Conservation (phyloP, 805 yeast genomes). For the Candida silvicultrix region DNA sequence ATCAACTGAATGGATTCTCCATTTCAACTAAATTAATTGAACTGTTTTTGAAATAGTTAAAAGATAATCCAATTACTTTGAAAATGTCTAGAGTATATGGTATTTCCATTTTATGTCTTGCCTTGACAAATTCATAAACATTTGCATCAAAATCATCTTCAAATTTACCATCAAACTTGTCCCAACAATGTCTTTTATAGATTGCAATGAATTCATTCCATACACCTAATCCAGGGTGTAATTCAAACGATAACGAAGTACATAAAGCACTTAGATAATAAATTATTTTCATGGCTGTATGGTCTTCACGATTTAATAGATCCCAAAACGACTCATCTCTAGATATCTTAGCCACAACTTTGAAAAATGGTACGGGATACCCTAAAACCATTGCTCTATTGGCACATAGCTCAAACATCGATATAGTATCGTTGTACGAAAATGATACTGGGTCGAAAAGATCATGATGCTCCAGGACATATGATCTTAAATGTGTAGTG, state of each 20-base stretch:
- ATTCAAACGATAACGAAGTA: slow-evolving; percentile 16
- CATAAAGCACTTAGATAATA: slow-evolving; percentile 13
- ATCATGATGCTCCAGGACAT: not conserved
- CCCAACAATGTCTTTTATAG: not conserved
- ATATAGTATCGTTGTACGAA: not conserved
- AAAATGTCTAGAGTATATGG: not conserved
- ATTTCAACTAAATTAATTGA: too few species aligned
- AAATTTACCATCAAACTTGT: not conserved
- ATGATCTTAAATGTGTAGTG: not conserved
- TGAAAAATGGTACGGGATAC: slow-evolving; percentile 15
- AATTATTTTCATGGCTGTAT: slow-evolving; percentile 17
- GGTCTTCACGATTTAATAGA: slow-evolving; percentile 11
- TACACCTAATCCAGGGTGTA: slow-evolving; percentile 9
- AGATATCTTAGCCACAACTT: slow-evolving; percentile 8
- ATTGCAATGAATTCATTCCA: slow-evolving; percentile 12
- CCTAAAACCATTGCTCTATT: not conserved
- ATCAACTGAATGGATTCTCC: too few species aligned
- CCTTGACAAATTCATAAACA: not conserved
- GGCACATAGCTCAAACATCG: not conserved
- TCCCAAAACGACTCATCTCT: slow-evolving; percentile 3
- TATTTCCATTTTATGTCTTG: not conserved
- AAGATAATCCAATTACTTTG: not conserved
- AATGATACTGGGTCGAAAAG: not conserved
- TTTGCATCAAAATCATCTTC: slow-evolving; percentile 2
- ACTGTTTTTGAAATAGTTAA: not conserved